phyloP scores from a whole-genome alignment of 2,329 filamentous ascomycete species.

The Aspergillus fumigatus region DNA sequence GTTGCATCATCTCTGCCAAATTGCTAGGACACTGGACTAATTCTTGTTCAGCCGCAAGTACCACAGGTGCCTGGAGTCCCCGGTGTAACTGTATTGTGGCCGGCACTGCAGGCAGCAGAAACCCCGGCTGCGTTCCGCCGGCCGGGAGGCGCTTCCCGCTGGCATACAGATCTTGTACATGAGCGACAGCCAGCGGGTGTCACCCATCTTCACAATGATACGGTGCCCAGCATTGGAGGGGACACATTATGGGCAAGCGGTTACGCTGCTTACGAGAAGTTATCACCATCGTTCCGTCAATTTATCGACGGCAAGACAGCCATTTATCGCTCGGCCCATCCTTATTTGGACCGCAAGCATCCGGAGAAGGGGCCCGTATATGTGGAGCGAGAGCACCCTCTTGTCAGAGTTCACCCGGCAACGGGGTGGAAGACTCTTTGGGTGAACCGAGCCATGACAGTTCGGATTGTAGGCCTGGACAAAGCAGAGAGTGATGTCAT shows the following conservation, averaged over 20 bases:
- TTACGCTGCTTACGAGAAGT: conserved; percentile 68
- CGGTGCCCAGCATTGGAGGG: conserved; percentile 60
- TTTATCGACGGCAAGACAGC: conserved; percentile 65
- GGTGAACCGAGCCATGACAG: conserved; percentile 67
- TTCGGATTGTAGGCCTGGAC: conserved; percentile 64
- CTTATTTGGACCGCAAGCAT: conserved; percentile 61
- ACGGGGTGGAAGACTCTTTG: conserved; percentile 71
- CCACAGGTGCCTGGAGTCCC: conserved; percentile 64
- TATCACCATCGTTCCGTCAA: conserved; percentile 64
- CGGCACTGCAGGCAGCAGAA: conserved; percentile 62
- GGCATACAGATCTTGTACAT: conserved; percentile 69
- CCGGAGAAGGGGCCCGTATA: conserved; percentile 59
- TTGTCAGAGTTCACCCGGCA: conserved; percentile 66
- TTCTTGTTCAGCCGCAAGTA: conserved; percentile 56
- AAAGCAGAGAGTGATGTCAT: conserved; percentile 65
- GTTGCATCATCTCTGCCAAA: neutral
- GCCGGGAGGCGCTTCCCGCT: conserved; percentile 62
- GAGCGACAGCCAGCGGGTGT: conserved; percentile 67
- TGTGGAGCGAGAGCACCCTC: conserved; percentile 63
- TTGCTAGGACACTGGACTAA: neutral
- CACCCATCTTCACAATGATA: conserved; percentile 67
- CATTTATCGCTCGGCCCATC: conserved; percentile 62
- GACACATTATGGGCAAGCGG: conserved; percentile 70
- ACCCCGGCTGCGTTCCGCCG: conserved; percentile 57
- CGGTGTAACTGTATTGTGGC: conserved; percentile 67